These are phyloP conservation scores for Amanita polypyramis DNA, from an alignment of 768 basidiomycete species.

Conservation along the genomic window DNA sequence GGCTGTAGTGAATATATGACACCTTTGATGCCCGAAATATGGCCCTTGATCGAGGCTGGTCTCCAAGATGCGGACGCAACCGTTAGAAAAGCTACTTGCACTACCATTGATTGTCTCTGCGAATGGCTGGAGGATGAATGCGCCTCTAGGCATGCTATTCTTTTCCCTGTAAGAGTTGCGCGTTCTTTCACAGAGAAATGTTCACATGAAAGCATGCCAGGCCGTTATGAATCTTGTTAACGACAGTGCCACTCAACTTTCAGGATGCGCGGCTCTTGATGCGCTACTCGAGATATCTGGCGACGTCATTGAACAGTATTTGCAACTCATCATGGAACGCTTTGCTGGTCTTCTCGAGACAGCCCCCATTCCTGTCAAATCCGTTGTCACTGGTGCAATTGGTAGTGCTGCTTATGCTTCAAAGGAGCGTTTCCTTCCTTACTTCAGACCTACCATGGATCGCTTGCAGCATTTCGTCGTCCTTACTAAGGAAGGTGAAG, in stretches of 20 bases:
- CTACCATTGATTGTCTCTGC: conserved; percentile 90
- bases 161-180: conserved; percentile 64
- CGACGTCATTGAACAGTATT: conserved; percentile 84
- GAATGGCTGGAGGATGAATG: conserved; percentile 97
- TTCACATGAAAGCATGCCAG: conserved; percentile 23
- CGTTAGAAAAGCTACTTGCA: conserved; percentile 93
- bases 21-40: conserved; percentile 81
- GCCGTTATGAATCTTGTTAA: conserved; percentile 87
- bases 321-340: conserved; percentile 90
- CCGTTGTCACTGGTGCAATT: conserved; percentile 94
- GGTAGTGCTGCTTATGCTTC: conserved; percentile 97
- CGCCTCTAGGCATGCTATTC: conserved; percentile 65
- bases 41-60: conserved; percentile 89
- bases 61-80: conserved; percentile 73
- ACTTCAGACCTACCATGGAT: conserved; percentile 88
- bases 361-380: conserved; percentile 80
- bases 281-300: conserved; percentile 91
- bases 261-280: conserved; percentile 96
- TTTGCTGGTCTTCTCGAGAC: conserved; percentile 79
- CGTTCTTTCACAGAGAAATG: neutral
- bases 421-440: conserved; percentile 81
- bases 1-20: conserved; percentile 98
- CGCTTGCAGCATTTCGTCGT: conserved; percentile 83
- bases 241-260: conserved; percentile 76
- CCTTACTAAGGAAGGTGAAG: conserved; percentile 81